Evolutionary conservation across 2,329 filamentous ascomycete genomes (phyloP), one percentile per base, ranked within the genome.

Genomic region (Nigrospora osmanthi): DNA sequence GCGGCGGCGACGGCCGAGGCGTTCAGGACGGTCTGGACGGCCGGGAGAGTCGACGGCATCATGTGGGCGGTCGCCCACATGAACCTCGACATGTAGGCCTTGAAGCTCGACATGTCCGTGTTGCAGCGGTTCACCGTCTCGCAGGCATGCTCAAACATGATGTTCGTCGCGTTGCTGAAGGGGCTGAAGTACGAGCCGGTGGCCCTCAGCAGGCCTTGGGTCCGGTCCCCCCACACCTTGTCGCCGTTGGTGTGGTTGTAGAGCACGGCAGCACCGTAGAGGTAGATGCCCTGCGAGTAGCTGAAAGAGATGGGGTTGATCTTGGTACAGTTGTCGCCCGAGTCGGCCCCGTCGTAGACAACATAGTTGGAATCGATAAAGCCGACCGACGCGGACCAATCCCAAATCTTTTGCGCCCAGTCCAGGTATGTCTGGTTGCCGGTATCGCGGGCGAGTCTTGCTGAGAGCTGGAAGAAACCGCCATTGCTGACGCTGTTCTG

Each of bases 401-500:
- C 75, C 66, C 73, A 86, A n/a, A 80, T 67, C 56, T 77, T 80
- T 38, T 71, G 62, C 1, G 84, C 83, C 84, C 83, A 88, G 15
- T 84, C 73, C 13, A 68, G 50, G 54, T 87, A 87, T 0, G 77
- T 83, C 41, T 74, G 61, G 55, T 87, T 83, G 14, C 79, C 80
- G 0, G 83, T 87, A 48, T 79, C 81, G 39, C 83, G 78, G 23
- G 83, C 85, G 13, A 91, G 72, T 15, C 87, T 82, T 1, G 88
- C 86, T 4, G 84, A 82, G 12, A 95, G 73, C 56, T 90, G 84
- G 63, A 94, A 90, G 59, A 93, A 80, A n/a, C 81, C 83, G 36
- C 86, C 87, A 61, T 93, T 93, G 49, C 82, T 83, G 54, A 90
- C 79, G 14, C 81, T 76, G 67, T 91, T 91, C 66, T 40, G n/a